phyloP scores from a whole-genome alignment of 371 early-diverging fungal species.

The Batkoa obscura region DNA sequence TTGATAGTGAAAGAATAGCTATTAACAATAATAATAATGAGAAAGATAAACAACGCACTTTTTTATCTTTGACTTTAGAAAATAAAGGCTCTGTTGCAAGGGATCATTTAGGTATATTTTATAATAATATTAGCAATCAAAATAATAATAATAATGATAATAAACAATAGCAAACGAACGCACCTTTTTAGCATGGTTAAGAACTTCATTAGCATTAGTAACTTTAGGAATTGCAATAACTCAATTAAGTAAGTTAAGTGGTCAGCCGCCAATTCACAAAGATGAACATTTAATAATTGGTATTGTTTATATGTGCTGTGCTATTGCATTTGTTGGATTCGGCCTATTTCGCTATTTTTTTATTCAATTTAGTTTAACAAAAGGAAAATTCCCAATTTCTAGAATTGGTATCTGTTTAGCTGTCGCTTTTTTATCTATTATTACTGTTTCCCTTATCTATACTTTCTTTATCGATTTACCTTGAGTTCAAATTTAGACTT shows the following conservation, averaged over 20 bases:
- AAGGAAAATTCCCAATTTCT: constrained; percentile 51
- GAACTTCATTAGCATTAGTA: constrained; percentile 46
- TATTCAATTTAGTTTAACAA: constrained; percentile 40
- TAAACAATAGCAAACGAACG: constrained; percentile 42
- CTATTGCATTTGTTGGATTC: constrained; percentile 35
- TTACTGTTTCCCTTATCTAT: not conserved
- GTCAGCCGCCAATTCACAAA: not conserved
- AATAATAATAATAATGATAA: not conserved
- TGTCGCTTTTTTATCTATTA: not conserved
- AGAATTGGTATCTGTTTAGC: constrained; percentile 10
- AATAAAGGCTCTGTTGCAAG: constrained; percentile 53
- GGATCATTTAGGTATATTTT: constrained; percentile 35
- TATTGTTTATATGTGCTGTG: constrained; percentile 31
- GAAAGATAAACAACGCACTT: no score
- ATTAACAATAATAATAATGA: no score
- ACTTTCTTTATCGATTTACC: not conserved
- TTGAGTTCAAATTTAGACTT: no score
- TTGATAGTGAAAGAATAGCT: no score
- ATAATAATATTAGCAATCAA: not conserved
- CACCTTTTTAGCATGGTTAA: constrained; percentile 56
- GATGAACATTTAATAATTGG: constrained; percentile 16
- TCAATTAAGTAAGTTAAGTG: constrained; percentile 20
- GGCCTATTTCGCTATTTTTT: constrained; percentile 48
- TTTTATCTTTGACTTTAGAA: constrained; percentile 21
- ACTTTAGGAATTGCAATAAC: constrained; percentile 59